Evolutionary conservation across 257 asterid genomes (phyloP).

Genomic region (Asclepias syriaca): DNA sequence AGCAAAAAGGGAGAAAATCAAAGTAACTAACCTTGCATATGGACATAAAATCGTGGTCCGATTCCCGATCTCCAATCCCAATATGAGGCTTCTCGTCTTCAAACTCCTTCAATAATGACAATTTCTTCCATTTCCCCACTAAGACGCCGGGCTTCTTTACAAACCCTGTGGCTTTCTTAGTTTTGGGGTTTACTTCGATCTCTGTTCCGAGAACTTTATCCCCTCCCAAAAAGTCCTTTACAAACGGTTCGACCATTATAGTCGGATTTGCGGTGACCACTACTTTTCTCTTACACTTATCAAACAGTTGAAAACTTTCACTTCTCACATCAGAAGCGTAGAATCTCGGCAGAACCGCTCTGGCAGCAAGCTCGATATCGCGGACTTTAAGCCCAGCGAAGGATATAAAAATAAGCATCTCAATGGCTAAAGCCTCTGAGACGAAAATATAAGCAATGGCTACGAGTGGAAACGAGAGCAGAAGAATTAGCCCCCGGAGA

Average conservation of each 20-base stretch:
- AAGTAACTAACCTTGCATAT: slow-evolving; percentile 65
- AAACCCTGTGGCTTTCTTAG: slow-evolving; percentile 85
- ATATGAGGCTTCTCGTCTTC: slow-evolving; percentile 77
- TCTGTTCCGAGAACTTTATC: slow-evolving; percentile 95
- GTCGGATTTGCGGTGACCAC: slow-evolving; percentile 94
- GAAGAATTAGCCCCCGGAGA: slow-evolving; percentile 77
- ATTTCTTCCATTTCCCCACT: slow-evolving; percentile 83
- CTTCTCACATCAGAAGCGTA: slow-evolving; percentile 74
- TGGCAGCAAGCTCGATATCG: slow-evolving; percentile 80
- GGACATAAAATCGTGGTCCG: slow-evolving; percentile 98
- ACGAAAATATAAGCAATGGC: slow-evolving; percentile 77
- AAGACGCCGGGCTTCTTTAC: slow-evolving; percentile 80
- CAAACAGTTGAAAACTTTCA: slow-evolving; percentile 80
- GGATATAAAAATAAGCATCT: slow-evolving; percentile 78
- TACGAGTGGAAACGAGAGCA: slow-evolving; percentile 68
- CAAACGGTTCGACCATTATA: slow-evolving; percentile 95
- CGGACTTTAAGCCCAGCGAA: slow-evolving; percentile 72
- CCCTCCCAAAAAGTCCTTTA: slow-evolving; percentile 78
- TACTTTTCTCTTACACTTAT: slow-evolving; percentile 71
- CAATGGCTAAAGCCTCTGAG: slow-evolving; percentile 76
- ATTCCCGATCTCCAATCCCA: slow-evolving; percentile 83
- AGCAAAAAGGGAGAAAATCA: neutral
- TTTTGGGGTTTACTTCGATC: slow-evolving; percentile 86
- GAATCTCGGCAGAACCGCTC: slow-evolving; percentile 89
- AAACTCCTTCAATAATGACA: slow-evolving; percentile 70